A percentile compares a stretch with the other conserved stretches of the same genome.
These are phyloP conservation scores for Botryosphaeria dothidea DNA, from an alignment of 2,329 filamentous ascomycete species.

Conservation along the genomic window DNA sequence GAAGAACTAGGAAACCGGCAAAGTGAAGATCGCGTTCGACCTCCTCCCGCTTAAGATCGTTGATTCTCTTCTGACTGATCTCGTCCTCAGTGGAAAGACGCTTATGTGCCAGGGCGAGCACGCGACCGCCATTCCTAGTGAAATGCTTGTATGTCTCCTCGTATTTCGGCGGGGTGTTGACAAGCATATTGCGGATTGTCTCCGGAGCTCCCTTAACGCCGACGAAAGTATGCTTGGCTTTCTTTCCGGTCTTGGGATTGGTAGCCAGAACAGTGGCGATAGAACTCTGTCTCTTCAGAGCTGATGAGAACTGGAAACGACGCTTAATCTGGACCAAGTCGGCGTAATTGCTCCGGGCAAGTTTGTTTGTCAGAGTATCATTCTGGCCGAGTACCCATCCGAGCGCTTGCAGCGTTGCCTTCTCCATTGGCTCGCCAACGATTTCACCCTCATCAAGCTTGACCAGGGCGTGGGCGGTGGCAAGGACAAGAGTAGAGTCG, in stretches of 20 bases:
- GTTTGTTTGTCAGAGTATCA: conserved; percentile 75
- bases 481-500: conserved; percentile 88
- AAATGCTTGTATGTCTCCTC: conserved; percentile 99
- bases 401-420: conserved; percentile 84
- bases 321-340: conserved; percentile 93
- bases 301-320: conserved; percentile 97
- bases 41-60: conserved; percentile 90
- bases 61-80: conserved; percentile 80
- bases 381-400: conserved; percentile 93
- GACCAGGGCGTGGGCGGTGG: conserved; percentile 91
- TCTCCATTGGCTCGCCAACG: conserved; percentile 98
- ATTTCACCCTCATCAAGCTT: conserved; percentile 96
- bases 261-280: conserved; percentile 78
- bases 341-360: conserved; percentile 46
- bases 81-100: conserved; percentile 81
- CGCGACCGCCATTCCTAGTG: conserved; percentile 90
- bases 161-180: conserved; percentile 79
- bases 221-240: conserved; percentile 82
- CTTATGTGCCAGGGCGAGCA: conserved; percentile 92
- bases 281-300: conserved; percentile 93
- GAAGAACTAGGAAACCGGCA: conserved; percentile 92
- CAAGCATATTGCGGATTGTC: conserved; percentile 92
- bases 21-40: conserved; percentile 84
- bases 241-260: conserved; percentile 72
- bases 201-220: conserved; percentile 97